Evolutionary conservation across 1,284 basidiomycete genomes (phyloP).

Genomic region (Cryptococcus sp.): DNA sequence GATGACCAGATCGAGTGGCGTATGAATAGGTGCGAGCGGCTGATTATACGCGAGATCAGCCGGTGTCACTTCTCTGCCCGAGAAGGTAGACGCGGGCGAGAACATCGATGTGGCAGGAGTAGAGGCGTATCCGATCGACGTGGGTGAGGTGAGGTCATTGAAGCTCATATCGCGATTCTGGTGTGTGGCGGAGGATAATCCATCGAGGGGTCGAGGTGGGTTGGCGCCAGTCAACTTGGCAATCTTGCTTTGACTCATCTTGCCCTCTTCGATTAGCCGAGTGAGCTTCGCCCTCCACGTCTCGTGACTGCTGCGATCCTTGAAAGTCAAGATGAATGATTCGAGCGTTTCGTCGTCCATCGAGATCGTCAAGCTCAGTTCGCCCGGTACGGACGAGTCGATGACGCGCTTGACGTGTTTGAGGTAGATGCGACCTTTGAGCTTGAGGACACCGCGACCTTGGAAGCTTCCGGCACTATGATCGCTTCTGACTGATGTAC

Average conservation of each 20-base stretch:
- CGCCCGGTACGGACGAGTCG: constrained; percentile 71
- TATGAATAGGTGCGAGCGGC: constrained; percentile 70
- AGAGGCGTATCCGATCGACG: constrained; percentile 5
- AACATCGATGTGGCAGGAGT: constrained; percentile 14
- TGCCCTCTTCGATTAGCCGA: constrained; percentile 60
- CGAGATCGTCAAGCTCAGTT: constrained; percentile 86
- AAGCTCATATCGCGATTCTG: constrained; percentile 7
- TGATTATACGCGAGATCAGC: constrained; percentile 37
- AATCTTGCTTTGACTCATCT: constrained; percentile 22
- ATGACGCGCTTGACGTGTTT: constrained; percentile 85
- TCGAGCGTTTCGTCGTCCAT: constrained; percentile 87
- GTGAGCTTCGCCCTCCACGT: constrained; percentile 82
- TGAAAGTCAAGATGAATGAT: constrained; percentile 92
- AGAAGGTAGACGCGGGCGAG: constrained; percentile 2
- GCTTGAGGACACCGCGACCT: constrained; percentile 75
- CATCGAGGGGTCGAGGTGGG: constrained; percentile 14
- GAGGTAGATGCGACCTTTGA: constrained; percentile 93
- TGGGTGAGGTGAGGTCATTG: constrained; percentile 10
- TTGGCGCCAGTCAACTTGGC: constrained; percentile 30
- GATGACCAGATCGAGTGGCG: constrained; percentile 86
- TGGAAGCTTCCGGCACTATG: constrained; percentile 37
- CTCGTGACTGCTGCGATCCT: constrained; percentile 81
- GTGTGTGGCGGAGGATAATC: neutral
- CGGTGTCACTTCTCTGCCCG: constrained; percentile 1
- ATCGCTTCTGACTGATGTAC: constrained; percentile 26